Evolutionary conservation across 169 alveolate species (phyloP).

Genomic region (Plasmodium malariae): DNA sequence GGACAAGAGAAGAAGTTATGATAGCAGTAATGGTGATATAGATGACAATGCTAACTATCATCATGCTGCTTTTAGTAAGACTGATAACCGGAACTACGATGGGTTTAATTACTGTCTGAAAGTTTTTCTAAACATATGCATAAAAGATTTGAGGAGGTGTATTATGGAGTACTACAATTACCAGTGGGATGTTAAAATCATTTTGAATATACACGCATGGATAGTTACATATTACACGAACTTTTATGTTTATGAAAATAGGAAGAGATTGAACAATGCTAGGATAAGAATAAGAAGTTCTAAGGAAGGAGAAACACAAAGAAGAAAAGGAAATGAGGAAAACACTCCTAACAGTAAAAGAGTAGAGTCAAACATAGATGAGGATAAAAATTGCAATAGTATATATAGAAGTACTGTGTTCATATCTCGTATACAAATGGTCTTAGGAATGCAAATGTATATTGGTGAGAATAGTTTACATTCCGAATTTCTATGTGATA

Average conservation of each 20-base stretch:
- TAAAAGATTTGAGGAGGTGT: conserved; percentile 60
- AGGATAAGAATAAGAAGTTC: not conserved
- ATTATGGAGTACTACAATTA: conserved; percentile 33
- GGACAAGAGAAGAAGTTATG: not conserved
- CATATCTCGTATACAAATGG: conserved; percentile 66
- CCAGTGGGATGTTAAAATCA: conserved; percentile 58
- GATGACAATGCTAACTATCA: not conserved
- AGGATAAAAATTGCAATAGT: not conserved
- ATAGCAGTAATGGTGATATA: not conserved
- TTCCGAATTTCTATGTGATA: conserved; percentile 70
- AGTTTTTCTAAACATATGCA: conserved; percentile 57
- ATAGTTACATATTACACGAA: conserved; percentile 65
- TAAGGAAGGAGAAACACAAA: not conserved
- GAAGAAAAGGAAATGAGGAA: not conserved
- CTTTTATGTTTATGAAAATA: conserved; percentile 52
- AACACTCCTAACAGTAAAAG: not conserved
- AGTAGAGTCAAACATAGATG: not conserved
- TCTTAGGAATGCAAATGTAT: conserved; percentile 62
- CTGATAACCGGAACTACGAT: too few relatives aligned
- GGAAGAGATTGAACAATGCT: conserved; percentile 23
- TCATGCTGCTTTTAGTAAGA: too few relatives aligned
- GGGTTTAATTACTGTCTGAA: conserved; percentile 36
- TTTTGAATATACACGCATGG: conserved; percentile 71
- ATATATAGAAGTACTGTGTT: not conserved
- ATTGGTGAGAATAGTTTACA: conserved; percentile 72